Conservation (phyloP, 768 basidiomycete species). For the Aureoboletus auriporus region DNA sequence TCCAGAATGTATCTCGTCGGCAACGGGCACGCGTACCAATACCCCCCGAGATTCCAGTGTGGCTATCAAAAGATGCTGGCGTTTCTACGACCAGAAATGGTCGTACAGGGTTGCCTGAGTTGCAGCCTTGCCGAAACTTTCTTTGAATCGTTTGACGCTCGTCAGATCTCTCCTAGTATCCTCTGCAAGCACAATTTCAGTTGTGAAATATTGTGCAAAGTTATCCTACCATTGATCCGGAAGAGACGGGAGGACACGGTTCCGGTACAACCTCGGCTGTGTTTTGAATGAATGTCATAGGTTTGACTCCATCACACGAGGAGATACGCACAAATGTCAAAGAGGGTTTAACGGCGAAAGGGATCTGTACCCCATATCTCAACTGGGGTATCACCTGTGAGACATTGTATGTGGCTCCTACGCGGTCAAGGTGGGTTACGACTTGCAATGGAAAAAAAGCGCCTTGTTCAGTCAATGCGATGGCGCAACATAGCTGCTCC, state of each 20-base stretch:
- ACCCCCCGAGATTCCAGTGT: neutral
- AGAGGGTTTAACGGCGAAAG: neutral
- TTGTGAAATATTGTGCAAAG: constrained; percentile 13
- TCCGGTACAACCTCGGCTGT: constrained; percentile 5
- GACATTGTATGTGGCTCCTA: constrained; percentile 6
- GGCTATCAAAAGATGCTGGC: constrained; percentile 1
- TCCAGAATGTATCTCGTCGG: constrained; percentile 5
- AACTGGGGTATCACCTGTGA: neutral
- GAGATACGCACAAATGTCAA: constrained; percentile 7
- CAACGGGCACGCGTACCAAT: neutral
- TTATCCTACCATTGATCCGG: constrained; percentile 8
- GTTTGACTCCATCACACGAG: constrained; percentile 5
- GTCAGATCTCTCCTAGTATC: neutral
- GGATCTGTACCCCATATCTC: constrained; percentile 23
- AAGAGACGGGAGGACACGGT: constrained; percentile 1
- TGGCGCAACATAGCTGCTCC: constrained; percentile 6
- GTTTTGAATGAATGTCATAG: constrained; percentile 10
- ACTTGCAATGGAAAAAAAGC: constrained; percentile 11
- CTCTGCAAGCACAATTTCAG: constrained; percentile 18
- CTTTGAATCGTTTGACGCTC: neutral
- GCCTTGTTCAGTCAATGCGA: constrained; percentile 4
- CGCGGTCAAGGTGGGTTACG: constrained; percentile 7
- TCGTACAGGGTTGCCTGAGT: constrained; percentile 6
- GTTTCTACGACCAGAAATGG: constrained; percentile 3
- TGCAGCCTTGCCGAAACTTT: constrained; percentile 10